Evolutionary conservation across 2,329 filamentous ascomycete genomes (phyloP), one percentile per base, ranked within the genome.

Genomic region (Phialocephala subalpina): DNA sequence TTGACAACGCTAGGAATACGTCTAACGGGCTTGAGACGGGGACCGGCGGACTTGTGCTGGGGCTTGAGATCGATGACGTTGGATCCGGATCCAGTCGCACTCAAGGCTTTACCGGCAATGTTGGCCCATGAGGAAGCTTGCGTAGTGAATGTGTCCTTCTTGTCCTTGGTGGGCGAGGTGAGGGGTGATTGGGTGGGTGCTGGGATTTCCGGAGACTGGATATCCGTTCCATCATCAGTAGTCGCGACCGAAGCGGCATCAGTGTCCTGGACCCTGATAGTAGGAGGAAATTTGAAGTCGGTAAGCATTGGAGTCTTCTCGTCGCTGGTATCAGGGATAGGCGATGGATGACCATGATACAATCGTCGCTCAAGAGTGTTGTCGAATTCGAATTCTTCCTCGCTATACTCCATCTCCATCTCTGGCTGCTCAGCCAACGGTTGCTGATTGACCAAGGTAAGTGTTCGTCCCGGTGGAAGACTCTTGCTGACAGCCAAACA

Each of bases 111-210:
- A n/a, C 64, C 63, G n/a, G 72, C 73, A 14, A 75, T 70, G 29
- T 66, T 71, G 16, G 73, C 73, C 73, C 73, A 75, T 14, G 73
- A 73, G 16, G 58, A 60, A 36, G 65, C 58, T 60, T 67, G 62
- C 2, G 68, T 60, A 20, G 58, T 45, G 45, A 62, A 65, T 36
- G n/a, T 33, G 57, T 27, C 29, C 12, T 18, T 33, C 9, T 35
- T 18, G 12, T 27, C 49, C 25, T 27, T 53, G 25, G 49, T n/a
- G 9, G 49, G 49, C 6, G 49, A 16, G 3, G 25, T 53, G 12
- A 53, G 22, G 4, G 49, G 49, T 53, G 49, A 29, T 18, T 53
- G 25, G 27, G 12, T 27, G 4, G 49, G 27, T 33, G 11, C 22
- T 33, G 49, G 49, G 16, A 53, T 27, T 33, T 53, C 49, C 7